phyloP scores from a whole-genome alignment of 2,329 filamentous ascomycete genomes.

The Aspergillus neoniger region DNA sequence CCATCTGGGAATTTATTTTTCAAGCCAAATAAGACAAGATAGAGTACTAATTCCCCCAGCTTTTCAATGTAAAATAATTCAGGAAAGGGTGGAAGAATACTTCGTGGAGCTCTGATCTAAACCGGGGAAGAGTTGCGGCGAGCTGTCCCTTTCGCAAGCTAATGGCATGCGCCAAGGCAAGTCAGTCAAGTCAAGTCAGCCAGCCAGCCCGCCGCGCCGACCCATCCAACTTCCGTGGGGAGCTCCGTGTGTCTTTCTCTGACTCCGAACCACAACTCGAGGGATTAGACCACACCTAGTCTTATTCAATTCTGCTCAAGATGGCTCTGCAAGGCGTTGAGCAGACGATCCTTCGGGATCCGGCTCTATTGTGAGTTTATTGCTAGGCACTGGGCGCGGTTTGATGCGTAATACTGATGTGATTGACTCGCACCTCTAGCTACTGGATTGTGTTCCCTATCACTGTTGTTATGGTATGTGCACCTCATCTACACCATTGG shows the following conservation, averaged over 20 bases:
- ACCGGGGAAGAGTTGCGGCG: slow-evolving; percentile 33
- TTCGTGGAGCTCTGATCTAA: not conserved
- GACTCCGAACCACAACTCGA: slow-evolving; percentile 3
- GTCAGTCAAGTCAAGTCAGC: slow-evolving; percentile 6
- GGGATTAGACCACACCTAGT: not conserved
- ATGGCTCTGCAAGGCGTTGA: slow-evolving; percentile 81
- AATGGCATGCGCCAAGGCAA: slow-evolving; percentile 10
- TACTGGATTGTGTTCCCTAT: slow-evolving; percentile 99
- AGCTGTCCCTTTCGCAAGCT: slow-evolving; percentile 37
- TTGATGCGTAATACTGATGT: slow-evolving; percentile 1
- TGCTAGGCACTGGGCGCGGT: slow-evolving; percentile 15
- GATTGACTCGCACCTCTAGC: slow-evolving; percentile 52
- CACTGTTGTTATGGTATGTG: slow-evolving; percentile 84
- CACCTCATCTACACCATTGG: not conserved
- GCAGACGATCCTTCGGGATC: slow-evolving; percentile 98
- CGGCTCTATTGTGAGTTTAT: slow-evolving; percentile 82
- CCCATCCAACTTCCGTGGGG: slow-evolving; percentile 18
- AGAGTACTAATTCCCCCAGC: not conserved
- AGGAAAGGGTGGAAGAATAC: not conserved
- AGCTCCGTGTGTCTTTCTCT: slow-evolving; percentile 15
- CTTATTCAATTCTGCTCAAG: slow-evolving; percentile 26
- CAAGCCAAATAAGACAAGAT: not conserved
- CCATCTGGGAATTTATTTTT: slow-evolving; percentile 20
- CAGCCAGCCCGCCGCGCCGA: slow-evolving; percentile 1
- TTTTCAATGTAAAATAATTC: not conserved